Percentiles rank a stretch among this genome's conserved stretches.
Conservation (phyloP, 73 alveolate genomes). For the Symbiodinium pilosum region DNA sequence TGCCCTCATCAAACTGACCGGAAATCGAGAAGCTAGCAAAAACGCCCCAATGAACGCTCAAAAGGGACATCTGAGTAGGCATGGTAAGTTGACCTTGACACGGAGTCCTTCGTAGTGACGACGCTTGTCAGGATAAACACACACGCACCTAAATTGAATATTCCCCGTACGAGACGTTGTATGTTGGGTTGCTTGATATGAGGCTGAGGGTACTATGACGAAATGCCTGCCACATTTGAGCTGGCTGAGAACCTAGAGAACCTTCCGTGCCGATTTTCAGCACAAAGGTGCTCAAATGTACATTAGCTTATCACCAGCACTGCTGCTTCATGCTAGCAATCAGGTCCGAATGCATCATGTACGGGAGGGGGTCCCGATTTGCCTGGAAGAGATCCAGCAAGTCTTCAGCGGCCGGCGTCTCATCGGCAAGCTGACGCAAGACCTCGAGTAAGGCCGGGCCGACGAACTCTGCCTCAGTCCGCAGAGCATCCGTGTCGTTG, state of each 20-base stretch:
- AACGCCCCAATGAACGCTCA: no score
- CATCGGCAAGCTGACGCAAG: not conserved
- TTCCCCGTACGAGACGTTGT: no score
- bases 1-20: not conserved
- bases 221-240: no score
- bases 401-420: conserved; percentile 61
- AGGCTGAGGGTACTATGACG: no score
- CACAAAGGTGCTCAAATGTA: not conserved
- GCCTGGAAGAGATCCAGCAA: conserved; percentile 7
- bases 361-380: conserved; percentile 44
- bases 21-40: not conserved
- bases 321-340: not conserved
- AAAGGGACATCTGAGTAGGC: no score
- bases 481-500: conserved; percentile 27
- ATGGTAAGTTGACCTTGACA: no score
- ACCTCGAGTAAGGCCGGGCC: not conserved
- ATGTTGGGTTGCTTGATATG: no score
- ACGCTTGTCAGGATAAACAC: no score
- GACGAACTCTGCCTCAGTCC: not conserved
- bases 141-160: no score
- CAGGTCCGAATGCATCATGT: not conserved
- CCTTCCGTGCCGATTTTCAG: not conserved
- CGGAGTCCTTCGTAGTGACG: no score
- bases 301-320: not conserved
- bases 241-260: not conserved